Evolutionary conservation across 2,329 filamentous ascomycete genomes (phyloP), one percentile per base, ranked within the genome.

Genomic region (Harringtonia aguacate): DNA sequence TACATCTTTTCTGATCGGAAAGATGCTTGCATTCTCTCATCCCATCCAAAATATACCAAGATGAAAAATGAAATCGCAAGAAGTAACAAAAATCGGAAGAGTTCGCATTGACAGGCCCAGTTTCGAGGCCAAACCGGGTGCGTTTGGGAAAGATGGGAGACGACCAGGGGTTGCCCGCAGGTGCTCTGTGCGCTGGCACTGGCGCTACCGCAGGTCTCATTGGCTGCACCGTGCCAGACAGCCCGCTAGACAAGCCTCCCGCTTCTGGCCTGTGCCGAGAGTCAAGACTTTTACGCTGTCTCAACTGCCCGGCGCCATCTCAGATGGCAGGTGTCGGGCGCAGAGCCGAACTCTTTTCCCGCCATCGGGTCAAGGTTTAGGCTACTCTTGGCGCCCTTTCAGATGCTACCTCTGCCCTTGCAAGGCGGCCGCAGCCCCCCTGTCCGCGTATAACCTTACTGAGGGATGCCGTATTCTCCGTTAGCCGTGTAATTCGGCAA

Each of bases 171-270:
- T 8, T 36, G 12, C n/a, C 44, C n/a, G 7, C 14, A 20, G 45
- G 45, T 41, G 34, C 46, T 46, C 46, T 46, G 48, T 48, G 48
- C 48, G 33, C 20, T 27, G 24, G 10, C 24, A 27, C 7, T 6
- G 24, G 24, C 10, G 7, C 18, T 29, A 27, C 33, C 17, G 22
- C 17, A 5, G 3, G n/a, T 42, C 22, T 36, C 8, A 36, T 21
- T 30, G 33, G 40, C 17, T 36, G 12, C 8, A n/a, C 13, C 21
- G 6, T 13, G 18, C 9, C 12, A 2, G 17, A 17, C 27, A 24
- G 24, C 5, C 27, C 17, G 10, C 9, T n/a, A 39, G 9, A 39
- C 24, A 39, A 29, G 36, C 22, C 28, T 39, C 24, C 24, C 24
- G 24, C 24, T 7, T 27, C 24, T 27, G 24, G 24, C 10, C 24